Conservation (phyloP, 352 stramenopile species). For the Hyaloperonospora arabidopsidis region DNA sequence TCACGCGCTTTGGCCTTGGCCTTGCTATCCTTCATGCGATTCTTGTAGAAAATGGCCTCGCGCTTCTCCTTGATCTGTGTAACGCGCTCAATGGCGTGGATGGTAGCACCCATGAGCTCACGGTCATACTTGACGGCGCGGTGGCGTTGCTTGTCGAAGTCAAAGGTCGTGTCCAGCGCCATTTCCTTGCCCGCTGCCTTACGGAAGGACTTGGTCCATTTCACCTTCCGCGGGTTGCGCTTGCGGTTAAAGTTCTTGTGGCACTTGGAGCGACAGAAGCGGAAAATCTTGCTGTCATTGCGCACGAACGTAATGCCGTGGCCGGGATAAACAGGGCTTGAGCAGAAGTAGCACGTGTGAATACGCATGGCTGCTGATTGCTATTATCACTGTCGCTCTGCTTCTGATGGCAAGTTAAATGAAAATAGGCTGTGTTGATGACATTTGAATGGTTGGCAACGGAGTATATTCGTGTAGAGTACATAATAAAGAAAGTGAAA, state of each 20-base stretch:
- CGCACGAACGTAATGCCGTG: slow-evolving; percentile 99
- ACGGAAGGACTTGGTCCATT: slow-evolving; percentile 99
- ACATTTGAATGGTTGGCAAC: slow-evolving; percentile 25
- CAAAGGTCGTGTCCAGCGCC: slow-evolving; percentile 98
- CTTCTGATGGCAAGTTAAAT: no score
- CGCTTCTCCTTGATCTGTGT: slow-evolving; percentile 95
- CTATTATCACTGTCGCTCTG: slow-evolving; percentile 6
- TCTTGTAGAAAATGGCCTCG: slow-evolving; percentile 96
- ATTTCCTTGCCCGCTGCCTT: slow-evolving; percentile 99
- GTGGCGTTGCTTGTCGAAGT: slow-evolving; percentile 99
- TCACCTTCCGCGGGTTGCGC: slow-evolving; percentile 98
- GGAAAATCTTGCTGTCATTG: slow-evolving; percentile 99
- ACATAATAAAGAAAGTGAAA: slow-evolving; percentile 1
- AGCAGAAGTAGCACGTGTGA: slow-evolving; percentile 99
- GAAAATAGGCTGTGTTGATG: slow-evolving; percentile 1
- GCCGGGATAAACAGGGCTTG: slow-evolving; percentile 97
- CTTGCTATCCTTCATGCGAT: slow-evolving; percentile 91
- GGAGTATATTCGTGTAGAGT: slow-evolving; percentile 4
- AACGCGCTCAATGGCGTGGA: slow-evolving; percentile 97
- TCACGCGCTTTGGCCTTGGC: slow-evolving; percentile 71
- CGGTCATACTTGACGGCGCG: slow-evolving; percentile 99
- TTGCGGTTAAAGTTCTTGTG: slow-evolving; percentile 99
- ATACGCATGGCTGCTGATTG: slow-evolving; percentile 86
- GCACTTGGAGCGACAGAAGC: slow-evolving; percentile 99
- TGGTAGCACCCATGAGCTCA: slow-evolving; percentile 97